Evolutionary conservation across 1,284 basidiomycete genomes (phyloP).

Genomic region (Malassezia psittaci): DNA sequence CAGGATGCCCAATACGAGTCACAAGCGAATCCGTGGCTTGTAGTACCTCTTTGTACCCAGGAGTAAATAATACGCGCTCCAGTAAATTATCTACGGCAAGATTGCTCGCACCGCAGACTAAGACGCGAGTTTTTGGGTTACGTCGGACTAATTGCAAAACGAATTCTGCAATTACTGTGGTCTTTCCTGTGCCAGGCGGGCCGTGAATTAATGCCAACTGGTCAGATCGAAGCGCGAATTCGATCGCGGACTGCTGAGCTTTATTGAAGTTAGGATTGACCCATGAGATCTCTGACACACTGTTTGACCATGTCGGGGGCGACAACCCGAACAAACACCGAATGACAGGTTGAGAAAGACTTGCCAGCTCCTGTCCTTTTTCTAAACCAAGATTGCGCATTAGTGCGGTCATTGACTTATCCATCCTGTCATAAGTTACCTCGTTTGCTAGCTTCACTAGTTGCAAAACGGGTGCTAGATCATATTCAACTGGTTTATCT

Average conservation of each 20-base stretch:
- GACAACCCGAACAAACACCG: slow-evolving; percentile 22
- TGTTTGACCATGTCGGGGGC: slow-evolving; percentile 23
- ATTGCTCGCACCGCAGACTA: slow-evolving; percentile 84
- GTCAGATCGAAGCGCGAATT: slow-evolving; percentile 59
- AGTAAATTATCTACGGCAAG: slow-evolving; percentile 60
- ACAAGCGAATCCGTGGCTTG: slow-evolving; percentile 22
- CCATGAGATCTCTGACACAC: slow-evolving; percentile 1
- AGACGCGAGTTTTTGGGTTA: slow-evolving; percentile 49
- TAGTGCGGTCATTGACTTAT: slow-evolving; percentile 23
- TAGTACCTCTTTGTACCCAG: slow-evolving; percentile 25
- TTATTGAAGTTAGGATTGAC: slow-evolving; percentile 68
- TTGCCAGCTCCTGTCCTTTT: neutral
- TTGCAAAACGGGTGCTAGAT: slow-evolving; percentile 70
- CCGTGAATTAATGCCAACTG: slow-evolving; percentile 91
- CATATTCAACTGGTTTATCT: slow-evolving; percentile 51
- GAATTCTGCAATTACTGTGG: slow-evolving; percentile 50
- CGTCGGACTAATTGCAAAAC: slow-evolving; percentile 36
- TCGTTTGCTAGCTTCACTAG: slow-evolving; percentile 85
- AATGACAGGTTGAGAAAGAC: slow-evolving; percentile 15
- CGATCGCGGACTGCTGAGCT: slow-evolving; percentile 71
- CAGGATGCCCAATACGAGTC: slow-evolving; percentile 57
- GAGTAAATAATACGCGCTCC: slow-evolving; percentile 27
- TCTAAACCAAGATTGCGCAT: slow-evolving; percentile 16
- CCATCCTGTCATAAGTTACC: slow-evolving; percentile 68
- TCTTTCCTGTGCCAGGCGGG: slow-evolving; percentile 60